Evolutionary conservation across 2,329 filamentous ascomycete species (phyloP).

Genomic region (Fusarium praegraminearum): DNA sequence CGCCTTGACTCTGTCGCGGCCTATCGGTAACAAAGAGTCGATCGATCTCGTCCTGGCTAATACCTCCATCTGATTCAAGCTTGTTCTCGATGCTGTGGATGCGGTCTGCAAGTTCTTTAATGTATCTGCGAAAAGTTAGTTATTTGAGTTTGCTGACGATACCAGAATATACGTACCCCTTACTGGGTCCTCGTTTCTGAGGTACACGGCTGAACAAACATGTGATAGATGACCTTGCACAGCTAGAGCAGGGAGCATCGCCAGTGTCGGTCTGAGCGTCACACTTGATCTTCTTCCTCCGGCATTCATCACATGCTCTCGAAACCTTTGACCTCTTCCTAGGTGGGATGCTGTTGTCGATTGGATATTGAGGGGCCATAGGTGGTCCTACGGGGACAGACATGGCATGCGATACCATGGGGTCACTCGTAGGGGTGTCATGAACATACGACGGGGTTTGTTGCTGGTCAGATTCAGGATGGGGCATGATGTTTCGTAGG

Average conservation of each 20-base stretch:
- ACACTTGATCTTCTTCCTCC: slow-evolving; percentile 90
- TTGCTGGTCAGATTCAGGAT: slow-evolving; percentile 56
- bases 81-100: slow-evolving; percentile 86
- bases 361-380: slow-evolving; percentile 54
- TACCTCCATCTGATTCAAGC: slow-evolving; percentile 66
- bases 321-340: slow-evolving; percentile 88
- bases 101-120: slow-evolving; percentile 89
- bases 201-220: slow-evolving; percentile 90
- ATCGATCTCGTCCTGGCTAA: slow-evolving; percentile 62
- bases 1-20: slow-evolving; percentile 50
- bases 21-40: slow-evolving; percentile 54
- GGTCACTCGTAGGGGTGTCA: slow-evolving; percentile 53
- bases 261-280: slow-evolving; percentile 82
- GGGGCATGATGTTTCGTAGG: slow-evolving; percentile 60
- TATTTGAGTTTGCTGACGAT: neutral
- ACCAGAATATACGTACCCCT: slow-evolving; percentile 70
- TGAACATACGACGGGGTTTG: slow-evolving; percentile 54
- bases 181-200: slow-evolving; percentile 89
- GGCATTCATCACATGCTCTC: slow-evolving; percentile 88
- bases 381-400: slow-evolving; percentile 54
- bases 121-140: slow-evolving; percentile 70
- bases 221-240: slow-evolving; percentile 77
- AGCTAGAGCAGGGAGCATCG: slow-evolving; percentile 83
- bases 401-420: slow-evolving; percentile 54
- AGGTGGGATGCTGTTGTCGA: slow-evolving; percentile 72